These are phyloP conservation scores for Penicillium silybi DNA, from an alignment of 495 filamentous ascomycete genomes.

Conservation along the genomic window DNA sequence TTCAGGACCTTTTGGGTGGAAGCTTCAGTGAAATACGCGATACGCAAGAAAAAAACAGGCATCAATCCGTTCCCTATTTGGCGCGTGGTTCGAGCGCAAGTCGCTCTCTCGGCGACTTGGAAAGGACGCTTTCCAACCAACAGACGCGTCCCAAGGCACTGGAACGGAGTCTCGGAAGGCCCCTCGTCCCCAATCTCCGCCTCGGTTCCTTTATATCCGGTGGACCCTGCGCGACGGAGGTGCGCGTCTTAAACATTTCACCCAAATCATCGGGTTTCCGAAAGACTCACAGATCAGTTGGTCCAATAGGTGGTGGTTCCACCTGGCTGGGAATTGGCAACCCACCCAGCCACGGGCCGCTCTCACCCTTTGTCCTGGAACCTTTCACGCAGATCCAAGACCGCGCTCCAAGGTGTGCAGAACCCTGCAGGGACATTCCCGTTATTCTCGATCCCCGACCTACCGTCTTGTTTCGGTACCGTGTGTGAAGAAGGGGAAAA, in stretches of 20 bases:
- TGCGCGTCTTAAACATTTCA: background rate
- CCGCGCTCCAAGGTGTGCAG: slow-evolving; percentile 4
- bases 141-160: slow-evolving; percentile 3
- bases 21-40: slow-evolving; percentile 16
- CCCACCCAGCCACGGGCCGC: slow-evolving; percentile 18
- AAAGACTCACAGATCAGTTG: slow-evolving; percentile 2
- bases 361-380: slow-evolving; percentile 14
- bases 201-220: background rate
- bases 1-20: slow-evolving; percentile 6
- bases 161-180: slow-evolving; percentile 1
- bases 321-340: slow-evolving; percentile 19
- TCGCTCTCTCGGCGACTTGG: too few species aligned
- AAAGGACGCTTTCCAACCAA: too few species aligned
- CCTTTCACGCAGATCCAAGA: background rate
- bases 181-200: too few species aligned
- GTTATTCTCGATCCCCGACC: background rate
- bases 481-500: background rate
- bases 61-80: slow-evolving; percentile 8
- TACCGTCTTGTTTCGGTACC: background rate
- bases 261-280: background rate
- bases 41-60: slow-evolving; percentile 5
- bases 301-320: slow-evolving; percentile 20
- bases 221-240: background rate
- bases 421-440: slow-evolving; percentile 7
- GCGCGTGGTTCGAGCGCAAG: background rate